Percentiles rank a stretch among this genome's conserved stretches.
Conservation (phyloP, 2,329 filamentous ascomycete genomes). For the Didymella pomorum region DNA sequence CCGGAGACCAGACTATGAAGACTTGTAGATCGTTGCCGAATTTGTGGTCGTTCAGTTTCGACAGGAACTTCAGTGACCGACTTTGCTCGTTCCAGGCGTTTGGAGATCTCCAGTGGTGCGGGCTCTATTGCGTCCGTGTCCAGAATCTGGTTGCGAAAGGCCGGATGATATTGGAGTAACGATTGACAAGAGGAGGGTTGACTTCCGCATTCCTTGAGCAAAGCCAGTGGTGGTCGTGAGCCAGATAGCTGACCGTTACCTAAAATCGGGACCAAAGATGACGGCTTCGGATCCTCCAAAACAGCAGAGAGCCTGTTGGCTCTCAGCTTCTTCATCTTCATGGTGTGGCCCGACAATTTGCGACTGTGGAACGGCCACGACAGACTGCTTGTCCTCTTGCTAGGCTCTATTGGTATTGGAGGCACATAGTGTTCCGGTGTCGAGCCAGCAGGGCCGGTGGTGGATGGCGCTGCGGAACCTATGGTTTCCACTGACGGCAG, state of each 20-base stretch:
- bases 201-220: slow-evolving; percentile 29
- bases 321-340: slow-evolving; percentile 41
- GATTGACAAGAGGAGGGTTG: slow-evolving; percentile 38
- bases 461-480: slow-evolving; percentile 26
- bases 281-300: slow-evolving; percentile 51
- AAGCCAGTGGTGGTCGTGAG: slow-evolving; percentile 20
- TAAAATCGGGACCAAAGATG: slow-evolving; percentile 36
- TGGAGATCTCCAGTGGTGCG: slow-evolving; percentile 15
- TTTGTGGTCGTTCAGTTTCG: slow-evolving; percentile 27
- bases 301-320: slow-evolving; percentile 47
- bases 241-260: slow-evolving; percentile 21
- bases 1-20: slow-evolving; percentile 41
- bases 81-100: slow-evolving; percentile 35
- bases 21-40: slow-evolving; percentile 39
- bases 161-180: slow-evolving; percentile 40
- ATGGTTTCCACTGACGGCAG: slow-evolving; percentile 52
- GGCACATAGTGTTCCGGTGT: slow-evolving; percentile 25
- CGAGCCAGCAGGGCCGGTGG: slow-evolving; percentile 28
- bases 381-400: slow-evolving; percentile 32
- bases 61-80: slow-evolving; percentile 36
- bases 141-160: slow-evolving; percentile 31
- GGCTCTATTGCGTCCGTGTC: background rate
- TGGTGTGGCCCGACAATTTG: slow-evolving; percentile 33
- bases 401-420: slow-evolving; percentile 32
- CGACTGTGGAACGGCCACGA: slow-evolving; percentile 44